phyloP scores from a whole-genome alignment of 2,329 filamentous ascomycete genomes.

The Mollisia scopiformis region DNA sequence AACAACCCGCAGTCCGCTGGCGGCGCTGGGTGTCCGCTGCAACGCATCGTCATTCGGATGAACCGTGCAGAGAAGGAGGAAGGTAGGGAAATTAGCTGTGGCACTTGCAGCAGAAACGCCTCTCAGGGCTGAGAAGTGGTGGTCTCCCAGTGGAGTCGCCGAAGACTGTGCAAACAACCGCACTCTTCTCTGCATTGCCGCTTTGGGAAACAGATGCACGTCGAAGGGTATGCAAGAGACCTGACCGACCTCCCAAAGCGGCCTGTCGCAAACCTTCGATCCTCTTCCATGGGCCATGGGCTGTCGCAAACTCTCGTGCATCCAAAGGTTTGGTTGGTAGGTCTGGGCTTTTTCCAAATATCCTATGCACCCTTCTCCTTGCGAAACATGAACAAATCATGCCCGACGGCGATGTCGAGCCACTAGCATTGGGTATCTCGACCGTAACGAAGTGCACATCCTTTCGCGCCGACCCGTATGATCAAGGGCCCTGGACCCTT shows the following conservation, averaged over 20 bases:
- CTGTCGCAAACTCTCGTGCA: slow-evolving; percentile 8
- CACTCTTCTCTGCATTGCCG: background rate
- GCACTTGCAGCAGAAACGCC: background rate
- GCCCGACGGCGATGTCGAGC: background rate
- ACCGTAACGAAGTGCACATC: slow-evolving; percentile 2
- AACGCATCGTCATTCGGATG: slow-evolving; percentile 16
- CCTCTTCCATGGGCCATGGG: background rate
- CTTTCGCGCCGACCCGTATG: slow-evolving; percentile 21
- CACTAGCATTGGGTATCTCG: background rate
- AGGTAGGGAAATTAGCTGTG: background rate
- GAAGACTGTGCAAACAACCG: background rate
- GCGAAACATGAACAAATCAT: slow-evolving; percentile 17
- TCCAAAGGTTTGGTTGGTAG: slow-evolving; percentile 9
- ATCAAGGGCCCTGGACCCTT: background rate
- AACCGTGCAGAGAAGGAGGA: slow-evolving; percentile 9
- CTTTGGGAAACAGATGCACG: background rate
- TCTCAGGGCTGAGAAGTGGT: background rate
- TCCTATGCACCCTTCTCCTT: background rate
- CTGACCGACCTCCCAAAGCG: background rate
- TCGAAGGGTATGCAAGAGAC: background rate
- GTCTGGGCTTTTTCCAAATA: background rate
- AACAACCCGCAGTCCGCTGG: slow-evolving; percentile 8
- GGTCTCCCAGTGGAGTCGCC: background rate
- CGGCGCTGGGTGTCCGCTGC: background rate
- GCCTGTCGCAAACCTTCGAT: slow-evolving; percentile 3